A percentile compares a stretch with the other conserved stretches of the same genome.
Evolutionary conservation across 2,329 filamentous ascomycete genomes (phyloP).

Genomic region (Pseudovirgaria hyperparasitica): DNA sequence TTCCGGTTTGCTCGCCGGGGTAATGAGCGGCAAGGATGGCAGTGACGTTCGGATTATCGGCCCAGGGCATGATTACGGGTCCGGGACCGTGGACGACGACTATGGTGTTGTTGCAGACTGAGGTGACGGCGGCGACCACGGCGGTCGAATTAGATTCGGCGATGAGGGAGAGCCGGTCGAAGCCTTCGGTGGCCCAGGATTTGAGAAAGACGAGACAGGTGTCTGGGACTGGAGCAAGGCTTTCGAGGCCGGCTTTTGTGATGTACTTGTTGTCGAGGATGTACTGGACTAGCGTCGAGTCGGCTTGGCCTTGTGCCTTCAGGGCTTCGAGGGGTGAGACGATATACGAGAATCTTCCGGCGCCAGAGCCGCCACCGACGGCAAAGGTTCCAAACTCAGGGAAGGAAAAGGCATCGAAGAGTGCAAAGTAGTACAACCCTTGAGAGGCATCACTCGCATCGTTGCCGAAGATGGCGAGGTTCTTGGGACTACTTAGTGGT

Average conservation of each 20-base stretch:
- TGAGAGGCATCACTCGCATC: conserved; percentile 34
- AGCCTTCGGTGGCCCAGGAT: conserved; percentile 35
- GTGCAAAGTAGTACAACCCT: conserved; percentile 29
- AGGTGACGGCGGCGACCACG: conserved; percentile 33
- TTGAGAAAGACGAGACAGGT: conserved; percentile 49
- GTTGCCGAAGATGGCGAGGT: conserved; percentile 37
- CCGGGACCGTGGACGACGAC: conserved; percentile 34
- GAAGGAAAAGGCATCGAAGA: conserved; percentile 13
- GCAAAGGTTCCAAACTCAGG: conserved; percentile 31
- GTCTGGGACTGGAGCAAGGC: conserved; percentile 25
- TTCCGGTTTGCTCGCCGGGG: conserved; percentile 28
- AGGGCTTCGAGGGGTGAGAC: conserved; percentile 30
- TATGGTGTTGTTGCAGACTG: conserved; percentile 37
- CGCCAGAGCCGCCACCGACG: conserved; percentile 29
- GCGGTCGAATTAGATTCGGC: conserved; percentile 28
- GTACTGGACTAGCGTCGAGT: conserved; percentile 32
- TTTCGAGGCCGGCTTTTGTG: conserved; percentile 12
- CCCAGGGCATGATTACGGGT: conserved; percentile 29
- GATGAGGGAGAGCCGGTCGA: conserved; percentile 27
- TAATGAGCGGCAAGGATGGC: conserved; percentile 29
- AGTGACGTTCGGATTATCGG: conserved; percentile 29
- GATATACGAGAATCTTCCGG: conserved; percentile 25
- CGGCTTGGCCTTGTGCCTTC: conserved; percentile 12
- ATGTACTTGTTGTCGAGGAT: conserved; percentile 26
- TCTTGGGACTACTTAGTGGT: conserved; percentile 38